Percentiles rank a stretch among this genome's conserved stretches.
Evolutionary conservation across 2,329 filamentous ascomycete genomes (phyloP).

Genomic region (Exutisphaerella laricina): DNA sequence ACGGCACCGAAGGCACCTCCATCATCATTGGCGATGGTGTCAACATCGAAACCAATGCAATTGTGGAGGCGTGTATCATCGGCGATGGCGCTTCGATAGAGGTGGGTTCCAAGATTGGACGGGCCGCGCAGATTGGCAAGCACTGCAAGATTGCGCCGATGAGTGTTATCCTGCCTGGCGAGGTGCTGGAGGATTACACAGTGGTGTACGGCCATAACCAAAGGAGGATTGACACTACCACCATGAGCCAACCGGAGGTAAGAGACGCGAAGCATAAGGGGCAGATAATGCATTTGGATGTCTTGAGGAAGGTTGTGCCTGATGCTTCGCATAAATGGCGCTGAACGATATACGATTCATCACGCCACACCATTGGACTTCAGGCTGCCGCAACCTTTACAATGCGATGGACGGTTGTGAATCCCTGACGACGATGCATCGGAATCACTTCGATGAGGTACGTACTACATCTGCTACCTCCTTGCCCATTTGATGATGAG

Average conservation of each 20-base stretch:
- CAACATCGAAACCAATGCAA: constrained; percentile 40
- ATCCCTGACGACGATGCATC: too few species aligned
- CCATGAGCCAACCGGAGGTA: constrained; percentile 27
- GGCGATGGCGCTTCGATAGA: constrained; percentile 30
- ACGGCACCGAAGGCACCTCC: constrained; percentile 26
- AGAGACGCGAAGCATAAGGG: constrained; percentile 29
- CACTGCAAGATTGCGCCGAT: constrained; percentile 42
- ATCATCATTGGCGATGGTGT: constrained; percentile 40
- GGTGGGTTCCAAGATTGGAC: constrained; percentile 29
- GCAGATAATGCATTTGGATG: constrained; percentile 31
- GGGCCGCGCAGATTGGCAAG: constrained; percentile 43
- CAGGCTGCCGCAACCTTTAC: too few species aligned
- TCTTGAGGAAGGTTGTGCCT: constrained; percentile 31
- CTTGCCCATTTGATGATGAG: constrained; percentile 46
- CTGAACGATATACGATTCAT: constrained; percentile 4
- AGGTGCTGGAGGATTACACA: constrained; percentile 42
- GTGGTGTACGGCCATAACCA: constrained; percentile 40
- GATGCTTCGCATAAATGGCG: constrained; percentile 34
- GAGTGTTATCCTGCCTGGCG: constrained; percentile 33
- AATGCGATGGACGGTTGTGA: too few species aligned
- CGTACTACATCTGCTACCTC: neutral
- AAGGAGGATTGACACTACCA: constrained; percentile 37
- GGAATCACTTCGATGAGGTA: too few species aligned
- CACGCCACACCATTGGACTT: too few species aligned
- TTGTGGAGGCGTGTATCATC: constrained; percentile 34